phyloP scores from a whole-genome alignment of 345 rosid genomes.

The Moringa oleifera region DNA sequence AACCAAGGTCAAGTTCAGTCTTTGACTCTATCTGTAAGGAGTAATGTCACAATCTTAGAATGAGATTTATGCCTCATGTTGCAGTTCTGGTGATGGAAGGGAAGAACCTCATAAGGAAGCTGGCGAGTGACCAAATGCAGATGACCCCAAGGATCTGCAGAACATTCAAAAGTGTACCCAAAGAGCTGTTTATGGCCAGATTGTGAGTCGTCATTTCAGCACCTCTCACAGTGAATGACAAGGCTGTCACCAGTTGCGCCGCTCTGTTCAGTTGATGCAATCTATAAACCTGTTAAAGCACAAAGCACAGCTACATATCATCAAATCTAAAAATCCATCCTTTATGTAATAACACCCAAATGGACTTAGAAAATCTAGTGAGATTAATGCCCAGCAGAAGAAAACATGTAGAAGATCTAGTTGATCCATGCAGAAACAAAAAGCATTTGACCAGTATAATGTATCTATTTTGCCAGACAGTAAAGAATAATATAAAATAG shows the following conservation, averaged over 20 bases:
- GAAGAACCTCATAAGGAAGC: slow-evolving; percentile 76
- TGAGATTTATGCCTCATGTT: slow-evolving; percentile 18
- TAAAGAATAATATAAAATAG: background rate
- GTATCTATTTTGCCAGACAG: background rate
- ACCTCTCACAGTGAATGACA: slow-evolving; percentile 83
- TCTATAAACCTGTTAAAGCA: slow-evolving; percentile 69
- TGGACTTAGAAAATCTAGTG: background rate
- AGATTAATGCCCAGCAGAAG: background rate
- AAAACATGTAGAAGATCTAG: background rate
- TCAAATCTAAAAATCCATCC: background rate
- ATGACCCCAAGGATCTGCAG: slow-evolving; percentile 86
- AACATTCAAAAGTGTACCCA: slow-evolving; percentile 76
- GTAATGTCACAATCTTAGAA: slow-evolving; percentile 8
- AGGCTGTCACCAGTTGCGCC: slow-evolving; percentile 88
- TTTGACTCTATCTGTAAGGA: background rate
- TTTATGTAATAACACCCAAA: background rate
- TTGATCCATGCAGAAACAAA: background rate
- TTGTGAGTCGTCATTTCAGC: slow-evolving; percentile 82
- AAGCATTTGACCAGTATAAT: background rate
- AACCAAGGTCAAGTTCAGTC: slow-evolving; percentile 13
- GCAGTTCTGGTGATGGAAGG: slow-evolving; percentile 32
- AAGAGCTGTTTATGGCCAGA: slow-evolving; percentile 80
- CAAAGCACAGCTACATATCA: background rate
- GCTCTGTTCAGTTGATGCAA: slow-evolving; percentile 97
- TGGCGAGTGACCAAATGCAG: slow-evolving; percentile 93